phyloP scores from a whole-genome alignment of 1,284 basidiomycete genomes.

The Malassezia obtusa region DNA sequence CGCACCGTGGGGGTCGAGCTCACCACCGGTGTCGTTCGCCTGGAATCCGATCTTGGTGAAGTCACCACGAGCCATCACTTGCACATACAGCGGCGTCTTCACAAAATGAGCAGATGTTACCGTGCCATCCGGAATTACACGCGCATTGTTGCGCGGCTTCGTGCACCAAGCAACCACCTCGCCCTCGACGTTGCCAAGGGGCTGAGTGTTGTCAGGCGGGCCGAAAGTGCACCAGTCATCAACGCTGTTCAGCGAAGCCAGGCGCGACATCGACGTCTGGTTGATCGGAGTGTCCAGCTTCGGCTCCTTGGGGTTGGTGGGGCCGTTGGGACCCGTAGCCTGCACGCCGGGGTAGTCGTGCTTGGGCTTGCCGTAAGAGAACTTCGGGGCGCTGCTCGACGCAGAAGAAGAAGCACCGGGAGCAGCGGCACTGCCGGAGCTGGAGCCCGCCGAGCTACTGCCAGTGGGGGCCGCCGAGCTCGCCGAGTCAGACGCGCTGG shows the following conservation, averaged over 20 bases:
- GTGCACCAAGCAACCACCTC: conserved; percentile 68
- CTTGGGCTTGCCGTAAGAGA: conserved; percentile 35
- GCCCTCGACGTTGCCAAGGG: conserved; percentile 60
- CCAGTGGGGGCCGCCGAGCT: too few species aligned
- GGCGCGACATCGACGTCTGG: conserved; percentile 39
- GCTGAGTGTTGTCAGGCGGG: conserved; percentile 48
- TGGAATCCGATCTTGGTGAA: conserved; percentile 43
- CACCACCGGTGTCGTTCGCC: conserved; percentile 38
- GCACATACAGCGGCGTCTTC: conserved; percentile 49
- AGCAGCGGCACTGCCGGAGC: too few species aligned
- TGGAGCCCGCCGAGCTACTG: too few species aligned
- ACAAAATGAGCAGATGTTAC: conserved; percentile 46
- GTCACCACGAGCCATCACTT: conserved; percentile 50
- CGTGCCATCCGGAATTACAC: conserved; percentile 47
- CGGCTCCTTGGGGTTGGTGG: conserved; percentile 37
- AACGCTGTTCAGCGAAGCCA: conserved; percentile 43
- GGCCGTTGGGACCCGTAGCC: conserved; percentile 26
- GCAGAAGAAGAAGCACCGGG: too few species aligned
- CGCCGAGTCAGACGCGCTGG: too few species aligned
- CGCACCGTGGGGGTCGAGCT: conserved; percentile 48
- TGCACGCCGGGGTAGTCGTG: conserved; percentile 32
- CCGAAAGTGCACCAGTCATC: conserved; percentile 48
- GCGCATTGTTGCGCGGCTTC: conserved; percentile 49
- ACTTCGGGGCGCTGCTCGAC: conserved; percentile 15
- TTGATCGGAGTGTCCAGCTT: conserved; percentile 41